Conservation (phyloP, 2,329 filamentous ascomycete species). For the Monilinia fructigena region DNA sequence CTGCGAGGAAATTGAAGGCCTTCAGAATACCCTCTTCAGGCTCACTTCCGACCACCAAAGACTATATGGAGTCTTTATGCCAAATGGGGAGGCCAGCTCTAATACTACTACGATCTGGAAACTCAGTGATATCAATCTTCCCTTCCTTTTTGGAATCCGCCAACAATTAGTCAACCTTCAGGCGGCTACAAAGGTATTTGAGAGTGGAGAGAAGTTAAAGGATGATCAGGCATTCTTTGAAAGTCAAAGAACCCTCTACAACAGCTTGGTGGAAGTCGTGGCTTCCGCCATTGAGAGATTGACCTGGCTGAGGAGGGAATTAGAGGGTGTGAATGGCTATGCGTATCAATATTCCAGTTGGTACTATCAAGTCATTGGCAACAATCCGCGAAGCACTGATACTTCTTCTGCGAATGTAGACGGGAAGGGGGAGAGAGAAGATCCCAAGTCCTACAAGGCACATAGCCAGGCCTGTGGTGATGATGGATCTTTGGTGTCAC, state of each 20-base stretch:
- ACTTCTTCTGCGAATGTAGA: accelerated
- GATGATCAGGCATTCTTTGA: neutral
- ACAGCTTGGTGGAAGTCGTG: neutral
- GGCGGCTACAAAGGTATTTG: neutral
- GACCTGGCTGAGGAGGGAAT: neutral
- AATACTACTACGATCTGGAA: neutral
- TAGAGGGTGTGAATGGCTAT: neutral
- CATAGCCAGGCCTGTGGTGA: neutral
- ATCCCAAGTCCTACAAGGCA: neutral
- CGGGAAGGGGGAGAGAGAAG: no score
- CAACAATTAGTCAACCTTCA: neutral
- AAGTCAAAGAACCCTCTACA: neutral
- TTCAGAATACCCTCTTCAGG: neutral
- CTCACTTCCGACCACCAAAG: constrained; percentile 1
- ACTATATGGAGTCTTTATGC: neutral
- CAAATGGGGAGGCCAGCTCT: neutral
- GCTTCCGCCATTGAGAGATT: neutral
- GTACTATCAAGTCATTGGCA: constrained; percentile 7
- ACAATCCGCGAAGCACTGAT: neutral
- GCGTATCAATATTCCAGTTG: neutral
- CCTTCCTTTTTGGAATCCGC: neutral
- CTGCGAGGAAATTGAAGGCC: neutral
- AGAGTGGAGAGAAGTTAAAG: neutral
- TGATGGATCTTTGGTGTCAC: neutral
- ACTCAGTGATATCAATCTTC: neutral